Evolutionary conservation across 2,329 filamentous ascomycete species (phyloP).

Genomic region (Diaporthe longicolla): DNA sequence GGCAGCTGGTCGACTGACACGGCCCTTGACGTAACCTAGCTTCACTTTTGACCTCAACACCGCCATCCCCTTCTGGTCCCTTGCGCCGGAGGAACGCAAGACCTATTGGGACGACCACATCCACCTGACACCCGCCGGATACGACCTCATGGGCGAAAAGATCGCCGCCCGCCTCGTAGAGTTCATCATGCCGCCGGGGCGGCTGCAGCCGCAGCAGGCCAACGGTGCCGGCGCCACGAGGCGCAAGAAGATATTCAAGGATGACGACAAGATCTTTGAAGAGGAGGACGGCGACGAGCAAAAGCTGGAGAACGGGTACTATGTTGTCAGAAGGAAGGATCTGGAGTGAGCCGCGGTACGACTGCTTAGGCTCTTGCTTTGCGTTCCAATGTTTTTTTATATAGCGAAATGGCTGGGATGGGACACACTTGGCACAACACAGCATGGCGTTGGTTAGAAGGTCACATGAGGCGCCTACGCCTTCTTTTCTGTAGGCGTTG

Average conservation of each 20-base stretch:
- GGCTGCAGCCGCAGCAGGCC: conserved; percentile 53
- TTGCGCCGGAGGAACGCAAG: conserved; percentile 60
- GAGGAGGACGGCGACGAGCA: conserved; percentile 65
- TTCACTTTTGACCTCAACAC: conserved; percentile 69
- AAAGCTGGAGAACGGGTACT: conserved; percentile 65
- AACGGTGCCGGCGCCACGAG: conserved; percentile 45
- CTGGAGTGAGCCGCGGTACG: conserved; percentile 56
- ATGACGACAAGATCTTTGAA: conserved; percentile 60
- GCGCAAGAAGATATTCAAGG: conserved; percentile 49
- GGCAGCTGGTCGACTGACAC: background rate
- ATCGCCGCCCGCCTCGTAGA: conserved; percentile 67
- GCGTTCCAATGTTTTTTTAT: background rate
- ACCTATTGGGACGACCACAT: conserved; percentile 73
- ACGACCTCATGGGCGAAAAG: conserved; percentile 72
- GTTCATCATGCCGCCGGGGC: conserved; percentile 54
- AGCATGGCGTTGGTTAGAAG: conserved; percentile 37
- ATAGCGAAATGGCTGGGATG: background rate
- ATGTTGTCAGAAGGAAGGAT: conserved; percentile 67
- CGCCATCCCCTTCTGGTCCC: conserved; percentile 67
- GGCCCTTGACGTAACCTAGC: conserved; percentile 54
- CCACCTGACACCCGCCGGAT: conserved; percentile 71
- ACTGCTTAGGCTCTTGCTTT: background rate
- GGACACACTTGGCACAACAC: background rate
- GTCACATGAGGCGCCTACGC: background rate
- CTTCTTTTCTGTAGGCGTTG: background rate